Evolutionary conservation across 352 stramenopile species (phyloP).

Genomic region (Phytophthora sansomeana): DNA sequence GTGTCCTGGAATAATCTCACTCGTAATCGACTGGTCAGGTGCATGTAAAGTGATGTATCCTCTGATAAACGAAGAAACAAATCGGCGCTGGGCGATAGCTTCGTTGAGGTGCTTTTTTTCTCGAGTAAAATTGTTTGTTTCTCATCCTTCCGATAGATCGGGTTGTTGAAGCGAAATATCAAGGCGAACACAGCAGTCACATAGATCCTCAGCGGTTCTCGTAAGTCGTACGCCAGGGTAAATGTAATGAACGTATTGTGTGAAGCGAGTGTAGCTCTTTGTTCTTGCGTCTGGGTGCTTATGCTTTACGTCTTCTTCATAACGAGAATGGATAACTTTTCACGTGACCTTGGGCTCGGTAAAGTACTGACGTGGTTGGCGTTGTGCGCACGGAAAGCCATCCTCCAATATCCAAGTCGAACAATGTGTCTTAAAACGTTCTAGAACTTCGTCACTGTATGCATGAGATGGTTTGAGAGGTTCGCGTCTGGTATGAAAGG

Average conservation of each 20-base stretch:
- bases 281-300: neutral
- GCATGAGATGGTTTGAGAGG: too few relatives aligned
- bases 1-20: constrained; percentile 18
- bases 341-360: constrained; percentile 10
- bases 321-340: constrained; percentile 2
- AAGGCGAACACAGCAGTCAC: constrained; percentile 16
- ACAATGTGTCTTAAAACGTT: too few relatives aligned
- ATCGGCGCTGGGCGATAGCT: constrained; percentile 7
- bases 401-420: too few relatives aligned
- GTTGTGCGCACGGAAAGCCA: constrained; percentile 14
- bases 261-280: constrained; percentile 19
- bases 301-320: neutral
- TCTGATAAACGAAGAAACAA: constrained; percentile 12
- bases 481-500: too few relatives aligned
- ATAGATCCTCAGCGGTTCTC: constrained; percentile 14
- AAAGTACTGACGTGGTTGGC: constrained; percentile 13
- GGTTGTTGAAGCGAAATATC: constrained; percentile 14
- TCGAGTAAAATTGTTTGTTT: constrained; percentile 3
- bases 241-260: constrained; percentile 16
- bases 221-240: constrained; percentile 15
- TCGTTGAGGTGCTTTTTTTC: constrained; percentile 14
- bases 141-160: constrained; percentile 2
- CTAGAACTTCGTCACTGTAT: too few relatives aligned
- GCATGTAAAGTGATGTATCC: constrained; percentile 12
- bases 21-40: neutral